These are phyloP conservation scores for Sonneratia caseolaris DNA, from an alignment of 345 rosid species.

Conservation along the genomic window DNA sequence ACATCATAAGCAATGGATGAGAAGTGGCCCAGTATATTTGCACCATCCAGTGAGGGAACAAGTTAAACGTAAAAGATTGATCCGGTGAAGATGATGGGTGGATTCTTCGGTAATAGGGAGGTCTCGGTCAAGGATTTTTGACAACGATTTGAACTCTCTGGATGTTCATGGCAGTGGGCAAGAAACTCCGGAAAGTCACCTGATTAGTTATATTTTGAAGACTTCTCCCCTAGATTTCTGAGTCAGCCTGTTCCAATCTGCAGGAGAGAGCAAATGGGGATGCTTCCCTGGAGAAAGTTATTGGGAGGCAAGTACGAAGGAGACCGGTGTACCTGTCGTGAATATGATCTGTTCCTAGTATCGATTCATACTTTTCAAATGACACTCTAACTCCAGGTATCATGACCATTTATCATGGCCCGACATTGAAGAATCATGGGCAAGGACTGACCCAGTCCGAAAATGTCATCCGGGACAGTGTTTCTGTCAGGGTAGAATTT, in stretches of 20 bases:
- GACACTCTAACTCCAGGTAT: not conserved
- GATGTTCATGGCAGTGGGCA: too few species aligned
- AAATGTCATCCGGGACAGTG: not conserved
- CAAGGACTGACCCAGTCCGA: not conserved
- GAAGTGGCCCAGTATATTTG: conserved; percentile 1
- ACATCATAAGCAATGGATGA: conserved; percentile 29
- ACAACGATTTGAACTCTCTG: not conserved
- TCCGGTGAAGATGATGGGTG: not conserved
- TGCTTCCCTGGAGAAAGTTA: not conserved
- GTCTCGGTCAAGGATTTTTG: not conserved
- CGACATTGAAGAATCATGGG: not conserved
- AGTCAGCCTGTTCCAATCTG: not conserved
- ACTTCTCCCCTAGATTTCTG: too few species aligned
- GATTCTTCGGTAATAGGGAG: not conserved
- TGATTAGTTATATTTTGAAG: too few species aligned
- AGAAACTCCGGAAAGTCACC: too few species aligned
- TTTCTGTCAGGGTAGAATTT: not conserved
- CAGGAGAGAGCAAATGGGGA: not conserved
- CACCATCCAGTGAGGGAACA: not conserved
- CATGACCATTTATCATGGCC: not conserved
- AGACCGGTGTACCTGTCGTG: not conserved
- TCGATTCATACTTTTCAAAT: not conserved
- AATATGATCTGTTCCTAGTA: not conserved
- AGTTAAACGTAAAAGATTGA: not conserved
- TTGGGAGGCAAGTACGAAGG: not conserved